These are phyloP conservation scores for Dentiscutata heterogama DNA, from an alignment of 371 early-diverging fungal genomes.

Conservation along the genomic window DNA sequence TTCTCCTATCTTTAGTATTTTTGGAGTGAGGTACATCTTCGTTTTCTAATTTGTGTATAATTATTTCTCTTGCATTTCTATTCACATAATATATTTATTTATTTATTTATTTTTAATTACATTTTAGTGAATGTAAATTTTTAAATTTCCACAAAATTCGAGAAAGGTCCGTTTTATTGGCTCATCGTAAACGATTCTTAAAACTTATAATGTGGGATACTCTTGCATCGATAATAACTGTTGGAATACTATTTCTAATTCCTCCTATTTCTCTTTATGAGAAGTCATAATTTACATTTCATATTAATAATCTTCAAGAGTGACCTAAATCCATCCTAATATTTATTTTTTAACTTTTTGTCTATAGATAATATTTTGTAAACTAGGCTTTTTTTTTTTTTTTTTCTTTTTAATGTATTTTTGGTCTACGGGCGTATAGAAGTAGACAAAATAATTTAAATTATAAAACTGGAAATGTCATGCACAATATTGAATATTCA, in stretches of 20 bases:
- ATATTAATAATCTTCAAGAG: too few species aligned
- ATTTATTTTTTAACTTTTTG: too few species aligned
- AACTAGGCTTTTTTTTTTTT: too few species aligned
- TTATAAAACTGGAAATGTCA: too few species aligned
- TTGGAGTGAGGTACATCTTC: slow-evolving; percentile 26
- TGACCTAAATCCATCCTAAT: too few species aligned
- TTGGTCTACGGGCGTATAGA: too few species aligned
- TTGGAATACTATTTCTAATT: slow-evolving; percentile 24
- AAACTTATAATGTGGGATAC: slow-evolving; percentile 35
- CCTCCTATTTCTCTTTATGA: slow-evolving; percentile 39
- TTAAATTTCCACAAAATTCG: slow-evolving; percentile 37
- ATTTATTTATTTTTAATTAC: neutral
- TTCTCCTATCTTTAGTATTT: slow-evolving; percentile 10
- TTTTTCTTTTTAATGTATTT: too few species aligned
- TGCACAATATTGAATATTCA: too few species aligned
- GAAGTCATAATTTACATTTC: too few species aligned
- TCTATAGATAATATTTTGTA: too few species aligned
- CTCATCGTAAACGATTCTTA: slow-evolving; percentile 24
- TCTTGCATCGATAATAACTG: slow-evolving; percentile 26
- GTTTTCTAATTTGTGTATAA: neutral
- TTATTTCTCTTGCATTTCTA: neutral
- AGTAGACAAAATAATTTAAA: too few species aligned
- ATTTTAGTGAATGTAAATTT: slow-evolving; percentile 34
- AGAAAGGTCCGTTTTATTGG: slow-evolving; percentile 16
- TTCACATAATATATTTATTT: neutral